phyloP scores from a whole-genome alignment of 2,329 filamentous ascomycete genomes.

The Paramyrothecium sp. region DNA sequence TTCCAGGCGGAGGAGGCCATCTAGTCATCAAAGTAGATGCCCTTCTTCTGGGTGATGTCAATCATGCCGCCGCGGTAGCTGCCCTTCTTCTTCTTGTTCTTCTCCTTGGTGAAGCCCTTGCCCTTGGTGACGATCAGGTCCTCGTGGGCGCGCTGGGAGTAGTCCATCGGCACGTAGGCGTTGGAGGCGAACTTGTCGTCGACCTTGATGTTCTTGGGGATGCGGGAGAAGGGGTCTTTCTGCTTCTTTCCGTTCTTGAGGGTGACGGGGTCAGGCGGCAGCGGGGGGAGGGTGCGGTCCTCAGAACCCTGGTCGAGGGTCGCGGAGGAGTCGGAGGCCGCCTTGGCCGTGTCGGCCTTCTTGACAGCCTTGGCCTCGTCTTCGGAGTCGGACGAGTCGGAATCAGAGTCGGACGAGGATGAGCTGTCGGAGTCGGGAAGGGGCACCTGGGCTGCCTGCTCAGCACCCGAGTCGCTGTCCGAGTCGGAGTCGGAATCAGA shows the following conservation, averaged over 20 bases:
- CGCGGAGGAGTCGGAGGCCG: constrained; percentile 42
- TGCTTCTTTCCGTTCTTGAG: constrained; percentile 48
- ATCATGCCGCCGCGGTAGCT: constrained; percentile 88
- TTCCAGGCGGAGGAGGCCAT: neutral
- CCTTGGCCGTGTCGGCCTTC: constrained; percentile 15
- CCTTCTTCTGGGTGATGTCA: constrained; percentile 77
- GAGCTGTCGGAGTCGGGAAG: constrained; percentile 40
- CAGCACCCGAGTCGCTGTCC: constrained; percentile 30
- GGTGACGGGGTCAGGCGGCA: constrained; percentile 48
- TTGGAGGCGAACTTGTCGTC: constrained; percentile 74
- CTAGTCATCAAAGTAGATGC: constrained; percentile 93
- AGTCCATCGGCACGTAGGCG: constrained; percentile 78
- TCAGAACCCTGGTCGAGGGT: constrained; percentile 54
- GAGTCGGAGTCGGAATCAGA: constrained; percentile 33
- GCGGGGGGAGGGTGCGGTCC: constrained; percentile 38
- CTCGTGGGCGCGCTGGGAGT: constrained; percentile 83
- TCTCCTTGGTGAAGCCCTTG: constrained; percentile 98
- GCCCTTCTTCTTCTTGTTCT: constrained; percentile 97
- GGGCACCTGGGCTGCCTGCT: constrained; percentile 37
- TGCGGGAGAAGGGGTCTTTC: constrained; percentile 74
- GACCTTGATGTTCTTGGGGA: constrained; percentile 66
- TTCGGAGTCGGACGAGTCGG: constrained; percentile 30
- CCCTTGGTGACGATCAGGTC: constrained; percentile 89
- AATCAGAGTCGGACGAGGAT: constrained; percentile 28
- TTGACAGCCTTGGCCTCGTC: constrained; percentile 18